Evolutionary conservation across 805 yeast species (phyloP).

Genomic region (Clavispora phyllophila): DNA sequence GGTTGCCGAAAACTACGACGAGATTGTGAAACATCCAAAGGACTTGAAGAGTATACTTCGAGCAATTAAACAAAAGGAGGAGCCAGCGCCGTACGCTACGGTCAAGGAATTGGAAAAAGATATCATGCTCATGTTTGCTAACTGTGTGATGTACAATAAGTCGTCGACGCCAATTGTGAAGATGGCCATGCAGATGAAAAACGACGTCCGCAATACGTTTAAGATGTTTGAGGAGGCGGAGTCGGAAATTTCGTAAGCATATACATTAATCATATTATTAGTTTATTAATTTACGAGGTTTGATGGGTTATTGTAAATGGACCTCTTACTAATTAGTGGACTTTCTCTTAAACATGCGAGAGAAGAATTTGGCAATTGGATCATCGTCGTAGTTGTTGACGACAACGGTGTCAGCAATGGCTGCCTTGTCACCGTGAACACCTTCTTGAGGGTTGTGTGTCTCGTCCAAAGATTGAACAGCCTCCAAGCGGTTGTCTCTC

Average conservation of each 20-base stretch:
- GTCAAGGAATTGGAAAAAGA: constrained; percentile 63
- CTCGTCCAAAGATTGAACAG: constrained; percentile 27
- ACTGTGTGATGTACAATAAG: constrained; percentile 77
- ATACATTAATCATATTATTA: not conserved
- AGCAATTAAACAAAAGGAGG: constrained; percentile 42
- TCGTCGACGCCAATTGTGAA: constrained; percentile 55
- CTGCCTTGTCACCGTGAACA: constrained; percentile 8
- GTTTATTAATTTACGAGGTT: too few relatives aligned
- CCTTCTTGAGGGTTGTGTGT: constrained; percentile 14
- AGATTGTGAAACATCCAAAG: constrained; percentile 56
- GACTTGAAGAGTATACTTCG: constrained; percentile 62
- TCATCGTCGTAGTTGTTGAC: constrained; percentile 16
- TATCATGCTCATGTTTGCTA: constrained; percentile 72
- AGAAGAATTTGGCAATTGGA: constrained; percentile 13
- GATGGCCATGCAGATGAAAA: constrained; percentile 67
- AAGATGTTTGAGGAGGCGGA: constrained; percentile 57
- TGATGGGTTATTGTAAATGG: too few relatives aligned
- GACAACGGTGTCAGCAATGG: constrained; percentile 11
- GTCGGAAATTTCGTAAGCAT: constrained; percentile 2
- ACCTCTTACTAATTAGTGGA: too few relatives aligned
- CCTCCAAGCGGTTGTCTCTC: constrained; percentile 46
- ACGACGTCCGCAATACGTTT: constrained; percentile 54
- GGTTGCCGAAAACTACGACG: constrained; percentile 64
- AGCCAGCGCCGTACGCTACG: constrained; percentile 41
- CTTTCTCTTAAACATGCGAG: constrained; percentile 6